phyloP scores from a whole-genome alignment of 805 yeast species.

The Zygoascus flipseniorum region DNA sequence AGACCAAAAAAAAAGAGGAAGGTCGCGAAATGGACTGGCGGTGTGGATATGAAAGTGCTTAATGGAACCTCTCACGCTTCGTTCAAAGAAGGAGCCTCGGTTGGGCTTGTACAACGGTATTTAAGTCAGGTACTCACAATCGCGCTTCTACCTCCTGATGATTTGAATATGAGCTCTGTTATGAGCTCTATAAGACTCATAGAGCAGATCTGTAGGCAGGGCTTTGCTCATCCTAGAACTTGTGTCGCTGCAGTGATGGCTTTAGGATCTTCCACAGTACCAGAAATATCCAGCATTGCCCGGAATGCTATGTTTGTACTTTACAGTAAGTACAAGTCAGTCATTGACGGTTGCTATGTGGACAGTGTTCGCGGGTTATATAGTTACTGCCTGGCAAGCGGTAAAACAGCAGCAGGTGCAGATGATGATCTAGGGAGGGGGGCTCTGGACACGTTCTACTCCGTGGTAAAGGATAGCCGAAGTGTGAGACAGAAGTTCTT shows the following conservation, averaged over 20 bases:
- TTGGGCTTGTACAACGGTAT: conserved; percentile 62
- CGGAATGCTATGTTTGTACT: conserved; percentile 44
- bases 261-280: conserved; percentile 45
- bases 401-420: conserved; percentile 12
- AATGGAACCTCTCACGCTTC: conserved; percentile 46
- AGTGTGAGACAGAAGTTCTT: conserved; percentile 37
- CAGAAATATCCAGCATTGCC: conserved; percentile 40
- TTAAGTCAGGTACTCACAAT: conserved; percentile 38
- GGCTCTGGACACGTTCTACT: conserved; percentile 33
- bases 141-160: conserved; percentile 40
- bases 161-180: conserved; percentile 28
- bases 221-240: conserved; percentile 66
- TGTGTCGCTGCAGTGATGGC: conserved; percentile 60
- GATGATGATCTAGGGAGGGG: conserved; percentile 24
- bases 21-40: background rate
- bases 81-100: conserved; percentile 61
- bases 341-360: conserved; percentile 55
- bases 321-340: conserved; percentile 59
- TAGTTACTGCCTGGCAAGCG: conserved; percentile 30
- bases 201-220: conserved; percentile 48
- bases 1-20: conserved; percentile 34
- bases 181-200: conserved; percentile 46
- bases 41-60: conserved; percentile 41
- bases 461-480: conserved; percentile 35
- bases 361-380: conserved; percentile 56